Evolutionary conservation across 1,284 basidiomycete genomes (phyloP).

Genomic region (Boletus smithii): DNA sequence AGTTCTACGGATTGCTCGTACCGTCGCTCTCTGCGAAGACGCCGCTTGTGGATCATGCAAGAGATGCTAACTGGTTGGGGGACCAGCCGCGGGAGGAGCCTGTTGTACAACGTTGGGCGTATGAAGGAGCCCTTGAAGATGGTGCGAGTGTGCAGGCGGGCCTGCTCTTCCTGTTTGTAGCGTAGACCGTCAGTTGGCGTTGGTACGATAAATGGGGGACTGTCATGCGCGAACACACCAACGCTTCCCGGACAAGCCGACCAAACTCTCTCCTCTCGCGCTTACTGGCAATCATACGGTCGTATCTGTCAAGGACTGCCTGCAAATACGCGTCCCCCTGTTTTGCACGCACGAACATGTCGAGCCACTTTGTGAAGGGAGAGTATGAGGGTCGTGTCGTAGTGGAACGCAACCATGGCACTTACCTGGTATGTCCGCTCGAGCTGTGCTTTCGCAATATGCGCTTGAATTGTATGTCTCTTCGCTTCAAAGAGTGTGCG

Average conservation of each 20-base stretch:
- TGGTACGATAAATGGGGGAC: background rate
- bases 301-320: slow-evolving; percentile 52
- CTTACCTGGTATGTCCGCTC: slow-evolving; percentile 51
- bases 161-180: slow-evolving; percentile 42
- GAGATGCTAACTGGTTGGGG: slow-evolving; percentile 71
- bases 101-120: slow-evolving; percentile 58
- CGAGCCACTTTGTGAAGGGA: slow-evolving; percentile 50
- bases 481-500: slow-evolving; percentile 52
- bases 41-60: slow-evolving; percentile 65
- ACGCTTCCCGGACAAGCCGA: slow-evolving; percentile 44
- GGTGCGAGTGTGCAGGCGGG: slow-evolving; percentile 51
- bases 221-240: slow-evolving; percentile 40
- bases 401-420: background rate
- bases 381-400: background rate
- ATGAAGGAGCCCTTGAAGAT: slow-evolving; percentile 68
- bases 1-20: slow-evolving; percentile 35
- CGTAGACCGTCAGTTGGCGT: background rate
- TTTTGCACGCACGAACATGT: slow-evolving; percentile 52
- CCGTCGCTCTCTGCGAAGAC: slow-evolving; percentile 47
- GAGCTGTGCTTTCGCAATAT: slow-evolving; percentile 44
- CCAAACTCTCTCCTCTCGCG: slow-evolving; percentile 49
- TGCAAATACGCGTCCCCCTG: slow-evolving; percentile 48
- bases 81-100: slow-evolving; percentile 69
- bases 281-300: slow-evolving; percentile 50
- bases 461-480: slow-evolving; percentile 48